Conservation (phyloP, 352 stramenopile genomes). For the Phytopythium kandeliae region DNA sequence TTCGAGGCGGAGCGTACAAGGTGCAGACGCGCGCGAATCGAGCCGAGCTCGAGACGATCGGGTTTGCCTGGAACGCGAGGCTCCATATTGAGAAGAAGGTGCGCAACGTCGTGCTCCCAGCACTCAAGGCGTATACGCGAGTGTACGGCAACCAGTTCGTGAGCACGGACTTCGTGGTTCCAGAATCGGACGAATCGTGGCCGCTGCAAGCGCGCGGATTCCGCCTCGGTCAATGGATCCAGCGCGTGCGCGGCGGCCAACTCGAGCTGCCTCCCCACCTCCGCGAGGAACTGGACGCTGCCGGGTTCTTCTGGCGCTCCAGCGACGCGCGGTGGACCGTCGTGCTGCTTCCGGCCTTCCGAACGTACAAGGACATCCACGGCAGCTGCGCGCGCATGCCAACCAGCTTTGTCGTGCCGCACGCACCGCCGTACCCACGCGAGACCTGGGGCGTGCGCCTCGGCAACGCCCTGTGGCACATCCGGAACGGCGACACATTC, state of each 20-base stretch:
- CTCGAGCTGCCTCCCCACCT: constrained; percentile 31
- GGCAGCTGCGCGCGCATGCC: constrained; percentile 62
- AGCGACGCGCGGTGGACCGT: constrained; percentile 67
- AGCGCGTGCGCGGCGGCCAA: constrained; percentile 40
- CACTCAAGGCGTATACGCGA: constrained; percentile 40
- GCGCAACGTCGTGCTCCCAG: constrained; percentile 45
- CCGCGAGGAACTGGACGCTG: constrained; percentile 45
- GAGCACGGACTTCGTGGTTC: constrained; percentile 67
- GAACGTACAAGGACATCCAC: constrained; percentile 46
- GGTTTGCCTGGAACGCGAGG: constrained; percentile 91
- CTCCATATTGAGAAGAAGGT: constrained; percentile 55
- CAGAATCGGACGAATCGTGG: constrained; percentile 43
- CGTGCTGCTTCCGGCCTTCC: constrained; percentile 61
- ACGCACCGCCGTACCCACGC: constrained; percentile 45
- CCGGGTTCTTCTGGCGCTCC: constrained; percentile 68
- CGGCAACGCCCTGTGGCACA: constrained; percentile 74
- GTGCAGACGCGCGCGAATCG: constrained; percentile 73
- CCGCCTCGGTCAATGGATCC: constrained; percentile 70
- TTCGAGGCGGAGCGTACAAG: constrained; percentile 78
- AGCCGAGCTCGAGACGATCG: constrained; percentile 75
- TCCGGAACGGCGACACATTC: constrained; percentile 80
- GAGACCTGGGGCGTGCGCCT: constrained; percentile 66
- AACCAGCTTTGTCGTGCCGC: constrained; percentile 65
- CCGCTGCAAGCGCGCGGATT: constrained; percentile 49
- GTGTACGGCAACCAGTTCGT: constrained; percentile 45